A percentile compares a stretch with the other conserved stretches of the same genome.
Evolutionary conservation across 495 filamentous ascomycete genomes (phyloP).

Genomic region (Penicillium turbatum): DNA sequence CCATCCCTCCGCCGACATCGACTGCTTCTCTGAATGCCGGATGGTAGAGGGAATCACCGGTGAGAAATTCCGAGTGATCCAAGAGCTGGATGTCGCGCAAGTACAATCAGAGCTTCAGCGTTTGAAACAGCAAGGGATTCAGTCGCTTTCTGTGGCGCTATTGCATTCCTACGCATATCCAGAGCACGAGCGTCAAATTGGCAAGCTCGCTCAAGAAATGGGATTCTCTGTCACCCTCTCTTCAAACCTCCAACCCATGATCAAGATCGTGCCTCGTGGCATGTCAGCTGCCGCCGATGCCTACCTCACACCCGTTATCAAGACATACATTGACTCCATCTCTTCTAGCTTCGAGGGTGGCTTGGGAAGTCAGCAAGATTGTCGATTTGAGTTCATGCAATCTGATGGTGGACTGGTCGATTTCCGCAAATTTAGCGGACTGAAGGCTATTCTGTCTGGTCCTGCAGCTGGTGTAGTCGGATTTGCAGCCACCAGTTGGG

Average conservation of each 20-base stretch:
- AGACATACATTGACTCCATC: conserved; percentile 91
- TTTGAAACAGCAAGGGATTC: conserved; percentile 44
- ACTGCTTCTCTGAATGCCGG: conserved; percentile 43
- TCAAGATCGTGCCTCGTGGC: conserved; percentile 65
- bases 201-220: conserved; percentile 46
- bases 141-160: conserved; percentile 50
- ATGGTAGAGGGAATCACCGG: conserved; percentile 47
- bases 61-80: conserved; percentile 49
- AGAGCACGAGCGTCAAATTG: conserved; percentile 48
- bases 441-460: conserved; percentile 57
- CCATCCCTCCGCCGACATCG: conserved; percentile 56
- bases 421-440: conserved; percentile 53
- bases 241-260: conserved; percentile 81
- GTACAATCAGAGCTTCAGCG: conserved; percentile 41
- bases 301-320: conserved; percentile 92
- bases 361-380: conserved; percentile 44
- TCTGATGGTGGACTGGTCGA: conserved; percentile 55
- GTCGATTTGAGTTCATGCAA: conserved; percentile 52
- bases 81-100: conserved; percentile 34
- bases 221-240: conserved; percentile 55
- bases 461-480: conserved; percentile 76
- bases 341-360: conserved; percentile 56
- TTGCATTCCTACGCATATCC: conserved; percentile 54
- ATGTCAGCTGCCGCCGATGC: conserved; percentile 94
- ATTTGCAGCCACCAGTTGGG: conserved; percentile 91